Percentiles rank a stretch among this genome's conserved stretches.
Conservation (phyloP, 75 land plant genomes). For the Adiantum capillusveneris region DNA sequence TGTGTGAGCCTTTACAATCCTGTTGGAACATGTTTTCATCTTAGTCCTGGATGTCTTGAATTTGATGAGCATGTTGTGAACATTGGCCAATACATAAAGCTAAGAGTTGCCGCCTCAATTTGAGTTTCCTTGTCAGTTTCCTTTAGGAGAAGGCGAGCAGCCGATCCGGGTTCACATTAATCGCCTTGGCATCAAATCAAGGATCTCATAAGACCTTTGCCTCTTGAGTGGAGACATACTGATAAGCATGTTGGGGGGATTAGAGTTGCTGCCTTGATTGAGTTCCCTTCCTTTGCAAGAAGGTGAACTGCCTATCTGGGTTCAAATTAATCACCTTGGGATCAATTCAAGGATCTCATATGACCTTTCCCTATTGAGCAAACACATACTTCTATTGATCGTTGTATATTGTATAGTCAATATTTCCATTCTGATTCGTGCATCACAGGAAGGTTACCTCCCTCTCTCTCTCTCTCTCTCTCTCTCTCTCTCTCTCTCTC, state of each 20-base stretch:
- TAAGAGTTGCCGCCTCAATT: constrained; percentile 37
- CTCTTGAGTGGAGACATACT: too few relatives aligned
- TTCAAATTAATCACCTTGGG: constrained; percentile 26
- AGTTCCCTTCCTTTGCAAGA: constrained; percentile 35
- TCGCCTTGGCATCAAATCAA: too few relatives aligned
- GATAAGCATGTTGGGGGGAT: constrained; percentile 21
- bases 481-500: too few relatives aligned
- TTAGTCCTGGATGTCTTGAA: constrained; percentile 41
- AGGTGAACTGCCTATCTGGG: constrained; percentile 21
- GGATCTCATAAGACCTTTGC: too few relatives aligned
- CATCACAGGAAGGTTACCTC: too few relatives aligned
- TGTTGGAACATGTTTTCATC: constrained; percentile 34
- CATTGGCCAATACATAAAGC: background rate
- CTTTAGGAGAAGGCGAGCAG: too few relatives aligned
- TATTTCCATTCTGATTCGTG: too few relatives aligned
- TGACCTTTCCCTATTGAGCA: too few relatives aligned
- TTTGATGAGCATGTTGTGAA: constrained; percentile 38
- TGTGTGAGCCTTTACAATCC: constrained; percentile 31
- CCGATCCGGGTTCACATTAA: too few relatives aligned
- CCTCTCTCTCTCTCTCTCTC: too few relatives aligned
- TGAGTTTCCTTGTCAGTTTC: constrained; percentile 26
- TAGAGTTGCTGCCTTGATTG: constrained; percentile 35
- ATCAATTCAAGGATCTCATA: constrained; percentile 20
- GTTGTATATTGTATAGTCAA: too few relatives aligned
- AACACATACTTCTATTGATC: too few relatives aligned